Base-by-base conservation (phyloP, 192 early-diverging fungal species). In the Spizellomyces sp. region DNA sequence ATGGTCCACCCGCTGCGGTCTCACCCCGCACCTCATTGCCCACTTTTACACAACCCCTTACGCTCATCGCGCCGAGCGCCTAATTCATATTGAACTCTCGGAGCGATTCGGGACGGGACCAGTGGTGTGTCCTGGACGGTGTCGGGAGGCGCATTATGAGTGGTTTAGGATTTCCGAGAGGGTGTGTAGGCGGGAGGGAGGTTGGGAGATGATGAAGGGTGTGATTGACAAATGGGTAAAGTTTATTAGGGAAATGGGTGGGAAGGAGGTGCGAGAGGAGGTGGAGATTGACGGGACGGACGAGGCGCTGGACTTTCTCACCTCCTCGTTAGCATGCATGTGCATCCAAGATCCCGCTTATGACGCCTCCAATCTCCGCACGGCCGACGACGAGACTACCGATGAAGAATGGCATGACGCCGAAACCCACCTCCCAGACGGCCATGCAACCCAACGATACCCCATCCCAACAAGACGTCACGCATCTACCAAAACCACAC, bases 1-100 rank as follows among this genome's bases (percentile, higher is more conserved):
- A 63, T 75, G 74, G 74, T 71, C 67, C 6, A 64, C 60, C 7
- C 74, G 64, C 6, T 75, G 74, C 45, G 74, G 74, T 8, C 70
- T 43, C 55, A 61, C 17, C 5, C 74, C 74, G 10, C 12, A 27
- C 8, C 69, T 75, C 47, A 45, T 71, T 12, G 74, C 52, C 9
- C 45, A 55, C 6, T 74, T 74, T 48, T 70, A 15, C 4, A 14
- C 27, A 19, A 14, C 27, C 10, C n/a, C n/a, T 12, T 64, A 14
- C 50, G 57, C 67, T 0, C 58, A 75, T 54, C 74, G 74, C 19
- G 52, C 50, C 17, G 74, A 75, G 47, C 66, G 74, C 0, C 61
- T 75, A 2, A 75, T 75, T 17, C 74, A 75, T 48, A 63, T 75
- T 21, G 74, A 75, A 10, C 68, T 75, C 58, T 41, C 67, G 9